Evolutionary conservation across 2,329 filamentous ascomycete genomes (phyloP), one percentile per base, ranked within the genome.

Genomic region (Juglanconis sp.): DNA sequence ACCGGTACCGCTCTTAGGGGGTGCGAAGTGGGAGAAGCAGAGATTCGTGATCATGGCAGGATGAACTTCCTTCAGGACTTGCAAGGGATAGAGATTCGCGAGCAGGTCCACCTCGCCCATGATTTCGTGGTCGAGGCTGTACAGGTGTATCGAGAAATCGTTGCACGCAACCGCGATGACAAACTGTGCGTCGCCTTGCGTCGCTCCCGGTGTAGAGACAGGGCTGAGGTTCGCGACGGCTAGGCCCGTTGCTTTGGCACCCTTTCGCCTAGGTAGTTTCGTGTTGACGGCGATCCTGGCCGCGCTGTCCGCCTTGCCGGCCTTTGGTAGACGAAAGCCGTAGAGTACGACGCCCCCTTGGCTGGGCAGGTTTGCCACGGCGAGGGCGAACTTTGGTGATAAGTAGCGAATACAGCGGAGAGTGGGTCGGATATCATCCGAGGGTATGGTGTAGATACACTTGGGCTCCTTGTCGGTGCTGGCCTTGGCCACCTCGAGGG

Each of bases 151-250:
- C 10, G 91, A 92, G 62, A 87, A 86, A 72, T 96, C 90, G 67
- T 90, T 89, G 8, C 88, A 89, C 3, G 90, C 90, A 13, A 96
- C 86, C 6, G 92, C 93, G 65, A 96, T 81, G 51, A 89, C 84
- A 65, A 92, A 89, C 74, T 97, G 92, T 51, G 87, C 84, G 61
- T 89, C 86, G 56, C 83, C 84, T 55, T 85, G 74, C 53, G 72
- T 77, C 1, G 81, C 75, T 1, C 71, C 66, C 17, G 82, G 77
- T 10, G 83, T 76, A 5, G 80, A 73, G 6, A 83, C 76, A 4
- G 79, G 81, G 9, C 83, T 81, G 9, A 97, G 81, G 60, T 88
- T 85, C 62, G 86, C 86, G 53, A 94, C 86, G 54, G 95, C 90
- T 54, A 98, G 80, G 9, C 89, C 89, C 0, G 91, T 89, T 4